phyloP scores from a whole-genome alignment of 768 basidiomycete genomes.

The Psilocybe tampanensis region DNA sequence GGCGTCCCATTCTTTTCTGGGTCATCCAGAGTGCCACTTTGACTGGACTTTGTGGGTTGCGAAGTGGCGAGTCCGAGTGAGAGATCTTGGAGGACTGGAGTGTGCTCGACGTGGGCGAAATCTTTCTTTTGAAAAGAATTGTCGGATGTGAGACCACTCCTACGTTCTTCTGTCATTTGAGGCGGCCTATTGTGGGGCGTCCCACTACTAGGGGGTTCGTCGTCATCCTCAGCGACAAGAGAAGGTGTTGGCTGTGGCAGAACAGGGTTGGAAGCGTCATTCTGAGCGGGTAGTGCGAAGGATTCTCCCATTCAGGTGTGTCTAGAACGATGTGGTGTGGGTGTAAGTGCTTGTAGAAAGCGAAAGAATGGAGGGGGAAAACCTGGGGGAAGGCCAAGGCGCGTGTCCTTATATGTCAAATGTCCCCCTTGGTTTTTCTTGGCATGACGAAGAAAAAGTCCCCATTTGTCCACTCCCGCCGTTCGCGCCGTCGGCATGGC shows the following conservation, averaged over 20 bases:
- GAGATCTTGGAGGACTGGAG: background rate
- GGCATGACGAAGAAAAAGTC: background rate
- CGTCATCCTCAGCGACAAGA: constrained; percentile 41
- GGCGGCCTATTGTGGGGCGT: constrained; percentile 27
- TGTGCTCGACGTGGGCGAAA: constrained; percentile 12
- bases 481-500: too few species aligned
- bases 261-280: constrained; percentile 30
- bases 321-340: background rate
- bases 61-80: background rate
- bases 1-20: constrained; percentile 20
- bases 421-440: constrained; percentile 11
- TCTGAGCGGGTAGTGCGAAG: constrained; percentile 25
- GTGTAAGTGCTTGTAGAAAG: background rate
- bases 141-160: background rate
- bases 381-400: constrained; percentile 22
- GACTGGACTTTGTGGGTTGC: background rate
- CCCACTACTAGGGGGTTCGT: constrained; percentile 47
- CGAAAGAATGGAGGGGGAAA: constrained; percentile 9
- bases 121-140: constrained; percentile 12
- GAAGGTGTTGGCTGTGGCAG: constrained; percentile 35
- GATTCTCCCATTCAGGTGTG: constrained; percentile 45
- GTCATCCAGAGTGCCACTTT: constrained; percentile 2
- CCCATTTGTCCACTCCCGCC: too few species aligned
- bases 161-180: constrained; percentile 28
- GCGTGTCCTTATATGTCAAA: constrained; percentile 14